Evolutionary conservation across 345 rosid species (phyloP).

Genomic region (Salix purpurea): DNA sequence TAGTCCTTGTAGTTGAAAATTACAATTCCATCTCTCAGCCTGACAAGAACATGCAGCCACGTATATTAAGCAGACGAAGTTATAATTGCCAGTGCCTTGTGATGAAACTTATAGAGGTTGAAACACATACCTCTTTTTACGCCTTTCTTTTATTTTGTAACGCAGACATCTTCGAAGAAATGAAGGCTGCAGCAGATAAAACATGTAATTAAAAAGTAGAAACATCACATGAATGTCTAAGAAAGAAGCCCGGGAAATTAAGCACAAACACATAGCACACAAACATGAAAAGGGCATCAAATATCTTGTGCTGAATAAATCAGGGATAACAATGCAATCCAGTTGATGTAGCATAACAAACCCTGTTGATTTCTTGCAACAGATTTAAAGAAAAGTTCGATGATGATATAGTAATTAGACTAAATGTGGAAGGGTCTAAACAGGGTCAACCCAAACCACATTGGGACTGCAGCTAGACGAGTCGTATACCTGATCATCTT

Average conservation of each 20-base stretch:
- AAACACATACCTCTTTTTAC: constrained; percentile 13
- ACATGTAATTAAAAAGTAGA: not conserved
- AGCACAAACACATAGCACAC: not conserved
- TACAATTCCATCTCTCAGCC: constrained; percentile 20
- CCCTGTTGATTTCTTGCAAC: too few relatives aligned
- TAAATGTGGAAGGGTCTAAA: too few relatives aligned
- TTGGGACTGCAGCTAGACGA: too few relatives aligned
- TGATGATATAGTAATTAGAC: too few relatives aligned
- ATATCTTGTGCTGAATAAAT: too few relatives aligned
- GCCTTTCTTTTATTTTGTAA: constrained; percentile 16
- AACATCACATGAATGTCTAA: not conserved
- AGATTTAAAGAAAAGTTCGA: too few relatives aligned
- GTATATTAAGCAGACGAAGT: not conserved
- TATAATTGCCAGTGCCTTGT: not conserved
- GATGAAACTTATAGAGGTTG: not conserved
- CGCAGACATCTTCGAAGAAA: constrained; percentile 30
- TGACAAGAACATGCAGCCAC: not conserved
- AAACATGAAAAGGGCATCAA: too few relatives aligned
- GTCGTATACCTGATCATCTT: too few relatives aligned
- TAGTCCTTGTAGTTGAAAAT: constrained; percentile 30
- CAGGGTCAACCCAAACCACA: too few relatives aligned
- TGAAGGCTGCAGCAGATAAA: constrained; percentile 12
- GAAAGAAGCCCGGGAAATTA: not conserved
- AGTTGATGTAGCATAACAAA: too few relatives aligned
- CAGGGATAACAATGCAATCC: too few relatives aligned